Evolutionary conservation across 768 basidiomycete genomes (phyloP), one percentile per base, ranked within the genome.

Genomic region (Omphalotus guepiniiformis): DNA sequence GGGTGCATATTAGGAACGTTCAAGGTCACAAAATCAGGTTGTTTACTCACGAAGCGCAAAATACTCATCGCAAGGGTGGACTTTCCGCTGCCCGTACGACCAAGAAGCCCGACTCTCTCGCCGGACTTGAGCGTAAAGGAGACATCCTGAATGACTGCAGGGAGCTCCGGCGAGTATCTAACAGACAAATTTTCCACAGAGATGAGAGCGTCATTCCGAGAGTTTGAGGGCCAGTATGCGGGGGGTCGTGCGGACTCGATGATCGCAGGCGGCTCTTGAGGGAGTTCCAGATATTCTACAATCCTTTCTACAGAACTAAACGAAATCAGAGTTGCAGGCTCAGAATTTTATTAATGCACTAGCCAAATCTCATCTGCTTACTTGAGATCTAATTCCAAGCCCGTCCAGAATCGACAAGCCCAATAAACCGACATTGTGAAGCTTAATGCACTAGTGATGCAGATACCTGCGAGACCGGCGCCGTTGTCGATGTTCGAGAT

Each of bases 191-290:
- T 77, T 54, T 93, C 83, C 0, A 89, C 87, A 1, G 66, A 64
- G 25, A 96, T 57, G 21, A 94, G 68, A 3, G 72, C 59, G 23
- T 81, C 71, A 6, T 76, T 68, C 40, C 73, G 76, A 15, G 82
- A 71, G 49, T 75, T 81, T 0, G 91, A 91, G 0, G 93, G 93
- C 93, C 93, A 96, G 58, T 93, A 93, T 0, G 93, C 93, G 1
- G 93, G 93, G 1, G 83, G 85, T 6, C 88, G 79, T 47, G 76
- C 78, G 0, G 76, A 75, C 53, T 91, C 84, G 40, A 93, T 84
- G 49, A 85, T 58, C 0, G 83, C 73, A 2, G 89, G 82, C 0
- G 93, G 86, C 59, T 95, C 92, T 62, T 92, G 89, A 0, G 91
- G 91, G 4, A 96, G 74, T 42, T 89, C 79, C 21, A 95, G 80